Evolutionary conservation across 2,329 filamentous ascomycete genomes (phyloP), one percentile per base, ranked within the genome.

Genomic region (Penicillium frequentans): DNA sequence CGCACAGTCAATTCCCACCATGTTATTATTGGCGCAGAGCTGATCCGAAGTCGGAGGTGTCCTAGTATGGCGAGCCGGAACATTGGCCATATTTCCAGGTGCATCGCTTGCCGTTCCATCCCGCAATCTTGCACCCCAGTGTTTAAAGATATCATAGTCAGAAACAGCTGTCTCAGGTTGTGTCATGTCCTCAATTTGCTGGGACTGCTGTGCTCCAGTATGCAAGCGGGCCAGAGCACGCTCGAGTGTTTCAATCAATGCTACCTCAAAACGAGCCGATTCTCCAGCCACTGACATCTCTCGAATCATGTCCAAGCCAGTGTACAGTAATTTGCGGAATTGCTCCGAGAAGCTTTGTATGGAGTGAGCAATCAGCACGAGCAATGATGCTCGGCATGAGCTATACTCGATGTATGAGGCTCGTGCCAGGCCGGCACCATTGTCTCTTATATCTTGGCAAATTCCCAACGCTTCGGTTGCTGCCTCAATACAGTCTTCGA

Each of bases 401-500:
- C 70, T 74, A 57, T 70, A 75, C 37, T 75, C 73, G 23, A 69
- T 67, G 43, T 74, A 75, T 1, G 70, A 73, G 1, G 71, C 66
- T 50, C 70, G 62, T 1, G 72, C 70, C 0, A 75, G 62, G 1
- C 72, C 71, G 2, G 64, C 49, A 0, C 63, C 61, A 6, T 57
- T 53, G 21, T 64, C 59, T 13, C 61, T 67, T 7, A 75, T 49
- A 13, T 37, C 37, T 9, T 66, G 61, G 31, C 67, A 70, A 19
- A 71, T 56, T 2, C 58, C 57, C 29, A 74, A 54, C 4, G 67
- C 67, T 14, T 68, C 64, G 16, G 60, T 60, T 4, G 70, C 70
- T 3, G 67, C 65, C 37, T 64, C 47, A 14, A 72, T 58, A 29
- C 69, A 71, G 49, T 64, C 67, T n/a, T 61, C 52, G 5, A 68